Base-by-base conservation (phyloP, 2,329 filamentous ascomycete genomes). In the Ophiostoma novo-ulmi region DNA sequence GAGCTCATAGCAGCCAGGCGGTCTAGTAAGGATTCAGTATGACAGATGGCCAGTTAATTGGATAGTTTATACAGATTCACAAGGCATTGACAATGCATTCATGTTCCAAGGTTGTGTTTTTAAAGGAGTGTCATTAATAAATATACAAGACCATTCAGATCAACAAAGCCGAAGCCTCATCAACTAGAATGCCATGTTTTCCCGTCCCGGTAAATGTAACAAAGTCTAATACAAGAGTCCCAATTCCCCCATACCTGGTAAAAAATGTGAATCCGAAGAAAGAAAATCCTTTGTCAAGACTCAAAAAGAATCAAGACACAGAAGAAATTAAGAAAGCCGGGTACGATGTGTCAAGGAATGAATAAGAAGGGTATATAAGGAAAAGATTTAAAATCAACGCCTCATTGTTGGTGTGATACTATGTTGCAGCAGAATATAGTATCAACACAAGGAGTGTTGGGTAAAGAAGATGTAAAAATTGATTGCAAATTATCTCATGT, bases 301-400 rank as follows among this genome's bases (percentile, higher is more conserved):
- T 48, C 38, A 7, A 5, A 17, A 22, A 41, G 11, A 65, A 20
- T n/a, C 7, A 39, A 38, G 64, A 61, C 69, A 48, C 36, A 61
- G 36, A 39, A 65, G 5, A 61, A 48, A 38, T 36, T 58, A 63
- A 68, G 61, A 65, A 39, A 39, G 63, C 26, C 58, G 58, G 58
- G 26, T 63, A 35, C 58, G 58, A 22, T 10, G 26, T 36, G 13
- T 65, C 13, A 72, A 73, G 67, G 65, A 71, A 67, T 48, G 69
- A 61, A 71, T 63, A 71, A 69, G 69, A 73, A 72, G 68, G 70
- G 70, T 70, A 71, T 70, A 70, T 48, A 70, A 70, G 17, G 36
- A 35, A 64, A 64, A 64, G 22, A 31, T 31, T 5, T 4, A 22
- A 69, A 26, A 17, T 20, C 63, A 41, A 39, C 63, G 13, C 58